phyloP scores from a whole-genome alignment of 129 eudicot genomes.

The Arctium minus region DNA sequence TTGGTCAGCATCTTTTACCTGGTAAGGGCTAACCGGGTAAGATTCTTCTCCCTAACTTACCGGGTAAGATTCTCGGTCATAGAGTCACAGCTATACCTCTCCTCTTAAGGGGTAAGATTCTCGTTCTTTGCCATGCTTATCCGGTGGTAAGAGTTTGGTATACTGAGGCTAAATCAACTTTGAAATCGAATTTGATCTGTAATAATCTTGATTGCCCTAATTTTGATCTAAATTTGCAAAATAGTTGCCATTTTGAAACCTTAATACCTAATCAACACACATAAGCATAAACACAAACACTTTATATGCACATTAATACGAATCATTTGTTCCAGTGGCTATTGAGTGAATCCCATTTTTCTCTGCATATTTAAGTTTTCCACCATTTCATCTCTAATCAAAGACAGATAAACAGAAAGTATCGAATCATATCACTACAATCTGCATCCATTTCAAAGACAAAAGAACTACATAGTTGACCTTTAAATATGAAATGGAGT shows the following conservation, averaged over 20 bases:
- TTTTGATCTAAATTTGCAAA: neutral
- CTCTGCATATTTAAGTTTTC: neutral
- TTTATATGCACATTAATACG: neutral
- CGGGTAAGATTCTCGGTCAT: too few species aligned
- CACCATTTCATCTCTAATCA: neutral
- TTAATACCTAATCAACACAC: neutral
- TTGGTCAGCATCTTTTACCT: too few species aligned
- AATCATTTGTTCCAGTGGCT: neutral
- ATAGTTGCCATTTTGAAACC: neutral
- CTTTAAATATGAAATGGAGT: neutral
- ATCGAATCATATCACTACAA: neutral
- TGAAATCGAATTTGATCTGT: neutral
- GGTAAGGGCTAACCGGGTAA: too few species aligned
- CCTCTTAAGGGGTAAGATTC: too few species aligned
- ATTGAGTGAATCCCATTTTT: neutral
- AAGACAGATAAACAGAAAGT: neutral
- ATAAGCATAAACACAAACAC: slow-evolving; percentile 2
- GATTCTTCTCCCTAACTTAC: too few species aligned
- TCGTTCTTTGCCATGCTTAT: too few species aligned
- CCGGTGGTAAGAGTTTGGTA: too few species aligned
- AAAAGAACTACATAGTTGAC: neutral
- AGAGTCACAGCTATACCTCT: too few species aligned
- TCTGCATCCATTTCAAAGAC: neutral
- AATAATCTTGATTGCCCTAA: neutral
- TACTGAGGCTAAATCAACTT: neutral